Evolutionary conservation across 805 yeast species (phyloP).

Genomic region (Ogataea nonfermentans): DNA sequence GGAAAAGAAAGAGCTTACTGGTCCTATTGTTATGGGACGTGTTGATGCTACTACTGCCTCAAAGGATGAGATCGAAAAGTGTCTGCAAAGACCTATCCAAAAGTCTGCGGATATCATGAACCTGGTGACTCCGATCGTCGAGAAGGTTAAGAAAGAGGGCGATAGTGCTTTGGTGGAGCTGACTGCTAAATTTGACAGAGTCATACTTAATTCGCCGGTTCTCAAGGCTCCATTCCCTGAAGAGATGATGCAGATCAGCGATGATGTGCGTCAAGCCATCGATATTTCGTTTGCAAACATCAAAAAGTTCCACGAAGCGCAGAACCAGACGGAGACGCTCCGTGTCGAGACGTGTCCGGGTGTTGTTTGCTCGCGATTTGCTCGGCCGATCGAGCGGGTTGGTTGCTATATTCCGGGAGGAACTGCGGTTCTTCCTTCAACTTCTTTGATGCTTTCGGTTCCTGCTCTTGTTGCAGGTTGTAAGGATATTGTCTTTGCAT

Average conservation of each 20-base stretch:
- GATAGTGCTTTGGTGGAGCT: conserved; percentile 85
- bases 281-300: conserved; percentile 90
- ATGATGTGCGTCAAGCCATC: conserved; percentile 75
- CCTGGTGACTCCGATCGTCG: conserved; percentile 85
- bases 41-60: conserved; percentile 42
- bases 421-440: conserved; percentile 95
- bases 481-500: conserved; percentile 84
- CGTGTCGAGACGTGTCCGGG: conserved; percentile 93
- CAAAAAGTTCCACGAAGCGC: conserved; percentile 91
- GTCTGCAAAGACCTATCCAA: conserved; percentile 92
- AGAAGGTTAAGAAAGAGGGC: conserved; percentile 72
- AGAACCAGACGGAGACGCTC: conserved; percentile 68
- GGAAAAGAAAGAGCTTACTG: conserved; percentile 28
- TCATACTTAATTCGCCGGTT: conserved; percentile 66
- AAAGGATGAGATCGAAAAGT: conserved; percentile 49
- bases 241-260: conserved; percentile 68
- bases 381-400: conserved; percentile 91
- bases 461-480: conserved; percentile 99
- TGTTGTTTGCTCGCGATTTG: conserved; percentile 89
- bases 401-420: conserved; percentile 99
- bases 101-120: conserved; percentile 90
- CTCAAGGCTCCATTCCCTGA: conserved; percentile 84
- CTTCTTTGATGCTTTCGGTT: conserved; percentile 97
- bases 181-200: conserved; percentile 91
- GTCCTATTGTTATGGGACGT: conserved; percentile 49